Conservation (phyloP, 2,329 filamentous ascomycete species). For the Thelonectria blattea region DNA sequence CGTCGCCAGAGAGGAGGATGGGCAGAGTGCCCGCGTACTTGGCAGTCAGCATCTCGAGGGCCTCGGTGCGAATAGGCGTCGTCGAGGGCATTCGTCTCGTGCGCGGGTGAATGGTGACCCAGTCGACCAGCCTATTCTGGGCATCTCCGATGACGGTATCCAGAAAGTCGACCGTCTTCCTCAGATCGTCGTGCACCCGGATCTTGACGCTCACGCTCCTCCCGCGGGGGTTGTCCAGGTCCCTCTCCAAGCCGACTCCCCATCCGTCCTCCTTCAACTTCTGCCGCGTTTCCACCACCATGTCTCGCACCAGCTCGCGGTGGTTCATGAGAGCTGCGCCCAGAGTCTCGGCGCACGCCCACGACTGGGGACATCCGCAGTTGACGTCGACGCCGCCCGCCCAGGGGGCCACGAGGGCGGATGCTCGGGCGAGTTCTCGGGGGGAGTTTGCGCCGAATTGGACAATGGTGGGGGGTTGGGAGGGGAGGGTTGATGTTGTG, state of each 20-base stretch:
- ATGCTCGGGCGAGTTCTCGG: slow-evolving; percentile 66
- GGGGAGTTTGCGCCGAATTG: slow-evolving; percentile 71
- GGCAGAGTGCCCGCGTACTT: slow-evolving; percentile 62
- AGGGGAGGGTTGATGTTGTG: slow-evolving; percentile 60
- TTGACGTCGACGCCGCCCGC: slow-evolving; percentile 72
- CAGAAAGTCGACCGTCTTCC: slow-evolving; percentile 68
- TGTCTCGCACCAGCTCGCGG: slow-evolving; percentile 68
- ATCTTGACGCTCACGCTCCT: slow-evolving; percentile 74
- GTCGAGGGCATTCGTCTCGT: slow-evolving; percentile 65
- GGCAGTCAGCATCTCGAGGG: slow-evolving; percentile 61
- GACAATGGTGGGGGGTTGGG: slow-evolving; percentile 66
- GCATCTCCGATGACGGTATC: slow-evolving; percentile 63
- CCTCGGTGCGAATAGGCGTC: slow-evolving; percentile 65
- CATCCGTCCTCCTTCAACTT: slow-evolving; percentile 60
- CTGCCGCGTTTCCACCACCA: slow-evolving; percentile 64
- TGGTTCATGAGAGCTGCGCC: slow-evolving; percentile 73
- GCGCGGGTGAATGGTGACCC: slow-evolving; percentile 74
- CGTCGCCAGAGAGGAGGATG: slow-evolving; percentile 72
- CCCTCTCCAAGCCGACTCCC: slow-evolving; percentile 52
- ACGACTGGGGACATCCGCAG: slow-evolving; percentile 75
- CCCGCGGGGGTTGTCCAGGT: slow-evolving; percentile 52
- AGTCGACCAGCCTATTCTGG: slow-evolving; percentile 63
- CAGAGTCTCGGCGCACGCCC: slow-evolving; percentile 72
- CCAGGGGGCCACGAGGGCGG: slow-evolving; percentile 65
- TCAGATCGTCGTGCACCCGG: slow-evolving; percentile 68